Evolutionary conservation across 2,329 filamentous ascomycete genomes (phyloP).

Genomic region (Hirsutella minnesotensis): DNA sequence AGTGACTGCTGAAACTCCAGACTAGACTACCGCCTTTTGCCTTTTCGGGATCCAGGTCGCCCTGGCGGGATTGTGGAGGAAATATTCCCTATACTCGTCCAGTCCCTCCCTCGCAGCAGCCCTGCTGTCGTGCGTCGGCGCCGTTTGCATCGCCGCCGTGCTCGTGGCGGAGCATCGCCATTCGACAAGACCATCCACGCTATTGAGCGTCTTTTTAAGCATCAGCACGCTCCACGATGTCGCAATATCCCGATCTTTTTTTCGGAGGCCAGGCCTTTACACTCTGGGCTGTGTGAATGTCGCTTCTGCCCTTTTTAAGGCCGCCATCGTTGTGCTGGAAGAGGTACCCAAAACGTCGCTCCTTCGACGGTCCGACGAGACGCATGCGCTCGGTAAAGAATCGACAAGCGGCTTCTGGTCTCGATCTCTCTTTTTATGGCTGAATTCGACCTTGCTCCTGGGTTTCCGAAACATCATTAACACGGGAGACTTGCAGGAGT

Average conservation of each 20-base stretch:
- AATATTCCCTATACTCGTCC: constrained; percentile 1
- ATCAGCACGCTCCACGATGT: constrained; percentile 28
- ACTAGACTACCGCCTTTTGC: too few species aligned
- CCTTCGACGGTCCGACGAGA: not conserved
- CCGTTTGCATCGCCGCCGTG: constrained; percentile 12
- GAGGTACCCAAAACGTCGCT: constrained; percentile 11
- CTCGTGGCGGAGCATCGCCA: constrained; percentile 21
- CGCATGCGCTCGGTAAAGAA: not conserved
- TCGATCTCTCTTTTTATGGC: constrained; percentile 16
- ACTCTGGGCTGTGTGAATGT: constrained; percentile 18
- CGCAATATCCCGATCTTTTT: constrained; percentile 20
- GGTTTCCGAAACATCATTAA: constrained; percentile 20
- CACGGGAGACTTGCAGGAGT: constrained; percentile 18
- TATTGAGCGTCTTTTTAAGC: constrained; percentile 26
- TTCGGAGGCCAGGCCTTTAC: constrained; percentile 2
- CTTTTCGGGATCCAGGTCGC: too few species aligned
- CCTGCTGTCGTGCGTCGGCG: constrained; percentile 14
- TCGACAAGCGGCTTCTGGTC: constrained; percentile 15
- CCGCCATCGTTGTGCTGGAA: constrained; percentile 22
- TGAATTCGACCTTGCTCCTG: constrained; percentile 13
- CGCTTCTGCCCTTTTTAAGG: constrained; percentile 17
- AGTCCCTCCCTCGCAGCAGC: constrained; percentile 15
- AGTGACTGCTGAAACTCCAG: too few species aligned
- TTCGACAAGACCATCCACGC: constrained; percentile 24
- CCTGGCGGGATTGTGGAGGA: too few species aligned